These are phyloP conservation scores for Neurospora sp. DNA, from an alignment of 2,329 filamentous ascomycete species.

Conservation along the genomic window DNA sequence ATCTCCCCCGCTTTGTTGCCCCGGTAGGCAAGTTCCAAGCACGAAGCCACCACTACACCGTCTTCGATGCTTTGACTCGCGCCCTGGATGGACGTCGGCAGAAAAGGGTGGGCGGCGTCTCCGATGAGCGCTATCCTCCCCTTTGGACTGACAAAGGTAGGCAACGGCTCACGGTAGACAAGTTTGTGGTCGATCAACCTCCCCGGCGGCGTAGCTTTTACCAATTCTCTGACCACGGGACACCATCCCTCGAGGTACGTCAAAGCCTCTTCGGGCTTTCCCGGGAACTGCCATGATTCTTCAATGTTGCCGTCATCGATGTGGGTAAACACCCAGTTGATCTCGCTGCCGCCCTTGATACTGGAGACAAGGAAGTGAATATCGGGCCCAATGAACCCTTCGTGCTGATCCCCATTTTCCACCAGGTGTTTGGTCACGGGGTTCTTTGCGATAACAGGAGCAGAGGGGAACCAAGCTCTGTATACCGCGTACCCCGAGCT, in stretches of 20 bases:
- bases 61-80: slow-evolving; percentile 33
- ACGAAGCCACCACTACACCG: slow-evolving; percentile 25
- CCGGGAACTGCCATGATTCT: slow-evolving; percentile 35
- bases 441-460: slow-evolving; percentile 34
- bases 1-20: not conserved
- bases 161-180: slow-evolving; percentile 22
- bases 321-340: slow-evolving; percentile 43
- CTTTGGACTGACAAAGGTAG: slow-evolving; percentile 24
- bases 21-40: slow-evolving; percentile 16
- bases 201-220: slow-evolving; percentile 21
- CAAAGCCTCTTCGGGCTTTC: slow-evolving; percentile 32
- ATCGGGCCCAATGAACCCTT: slow-evolving; percentile 41
- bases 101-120: slow-evolving; percentile 30
- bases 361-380: slow-evolving; percentile 42
- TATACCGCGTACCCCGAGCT: slow-evolving; percentile 35
- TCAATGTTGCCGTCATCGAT: slow-evolving; percentile 35
- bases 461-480: slow-evolving; percentile 32
- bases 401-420: slow-evolving; percentile 37
- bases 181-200: slow-evolving; percentile 20
- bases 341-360: slow-evolving; percentile 39
- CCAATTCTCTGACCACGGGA: slow-evolving; percentile 29
- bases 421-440: slow-evolving; percentile 35
- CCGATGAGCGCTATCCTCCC: slow-evolving; percentile 29
- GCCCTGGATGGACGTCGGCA: slow-evolving; percentile 30
- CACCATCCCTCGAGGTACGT: slow-evolving; percentile 31